Conservation (phyloP, 2,329 filamentous ascomycete genomes). For the Claviceps arundinis region DNA sequence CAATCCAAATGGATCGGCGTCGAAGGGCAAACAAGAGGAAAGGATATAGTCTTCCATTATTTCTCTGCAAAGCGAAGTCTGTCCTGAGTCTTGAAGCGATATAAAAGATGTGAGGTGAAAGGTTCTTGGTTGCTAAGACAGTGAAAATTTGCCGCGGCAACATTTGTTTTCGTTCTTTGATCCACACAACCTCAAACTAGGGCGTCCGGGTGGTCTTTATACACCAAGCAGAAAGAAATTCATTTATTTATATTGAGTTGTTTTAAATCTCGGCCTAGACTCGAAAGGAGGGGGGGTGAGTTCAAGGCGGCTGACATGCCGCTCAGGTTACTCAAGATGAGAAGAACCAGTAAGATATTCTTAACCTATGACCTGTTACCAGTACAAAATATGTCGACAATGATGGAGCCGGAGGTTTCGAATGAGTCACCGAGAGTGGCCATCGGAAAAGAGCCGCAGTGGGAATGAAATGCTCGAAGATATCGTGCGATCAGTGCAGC, state of each 20-base stretch:
- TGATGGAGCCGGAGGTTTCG: not conserved
- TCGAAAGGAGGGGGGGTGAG: not conserved
- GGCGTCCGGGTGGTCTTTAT: not conserved
- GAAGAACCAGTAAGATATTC: not conserved
- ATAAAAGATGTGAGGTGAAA: not conserved
- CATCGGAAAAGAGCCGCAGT: not conserved
- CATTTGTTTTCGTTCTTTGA: too few relatives aligned
- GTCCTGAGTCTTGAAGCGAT: not conserved
- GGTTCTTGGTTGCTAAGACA: too few relatives aligned
- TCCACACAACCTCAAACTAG: not conserved
- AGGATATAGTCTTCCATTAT: not conserved
- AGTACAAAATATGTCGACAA: too few relatives aligned
- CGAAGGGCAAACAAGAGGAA: not conserved
- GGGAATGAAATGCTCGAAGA: not conserved
- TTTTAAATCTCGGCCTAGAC: not conserved
- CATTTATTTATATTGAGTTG: not conserved
- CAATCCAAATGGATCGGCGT: not conserved
- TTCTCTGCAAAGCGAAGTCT: not conserved
- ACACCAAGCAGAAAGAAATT: not conserved
- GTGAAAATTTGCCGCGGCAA: too few relatives aligned
- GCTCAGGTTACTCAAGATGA: not conserved
- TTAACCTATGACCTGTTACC: too few relatives aligned
- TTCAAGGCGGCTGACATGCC: constrained; percentile 3
- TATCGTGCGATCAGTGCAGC: too few relatives aligned
- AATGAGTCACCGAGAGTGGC: not conserved